Evolutionary conservation across 768 basidiomycete genomes (phyloP), one percentile per base, ranked within the genome.

Genomic region (Lanmaoa rubissima): DNA sequence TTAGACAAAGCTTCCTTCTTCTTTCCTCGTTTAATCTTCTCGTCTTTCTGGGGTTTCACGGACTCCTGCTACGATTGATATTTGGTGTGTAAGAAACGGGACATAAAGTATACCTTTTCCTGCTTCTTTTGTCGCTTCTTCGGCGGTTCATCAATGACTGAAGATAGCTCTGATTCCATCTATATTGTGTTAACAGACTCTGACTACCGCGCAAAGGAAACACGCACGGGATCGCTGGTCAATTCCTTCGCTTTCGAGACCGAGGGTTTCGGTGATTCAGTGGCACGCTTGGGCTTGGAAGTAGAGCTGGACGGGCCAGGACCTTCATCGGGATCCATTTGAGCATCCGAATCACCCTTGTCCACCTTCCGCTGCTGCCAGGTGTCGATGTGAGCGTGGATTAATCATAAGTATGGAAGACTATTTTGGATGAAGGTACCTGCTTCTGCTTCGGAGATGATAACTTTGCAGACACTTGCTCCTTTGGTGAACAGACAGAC

Each of bases 101-200:
- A 13, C 19, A 51, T 16, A 9, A 39, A 53, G 3, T n/a, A 39
- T 35, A 76, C 78, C 64, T 70, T 75, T 45, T 70, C 71, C 61
- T 76, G 76, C 13, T 69, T 66, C 58, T 76, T 78, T 52, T 75
- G 76, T 58, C 67, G 73, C 60, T 83, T 83, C 9, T 78, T 78
- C 11, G 79, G 78, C 45, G 74, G 74, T 35, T 86, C 84, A 57
- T 87, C 85, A 26, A 81, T 73, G 16, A 88, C 75, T 7, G 79
- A 79, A 6, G 86, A 85, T 32, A 86, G 63, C 53, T 86, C 85
- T 5, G 85, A 82, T 26, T 63, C 65, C 58, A 61, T 58, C 68
- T 69, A 34, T 32, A 35, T 19, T 7, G n/a, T 36, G 36, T 61
- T 13, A 61, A 32, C 32, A 42, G 31, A 32, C 60, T 79, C 74